These are phyloP conservation scores for Datisca glomerata DNA, from an alignment of 306 rosid genomes.

Conservation along the genomic window DNA sequence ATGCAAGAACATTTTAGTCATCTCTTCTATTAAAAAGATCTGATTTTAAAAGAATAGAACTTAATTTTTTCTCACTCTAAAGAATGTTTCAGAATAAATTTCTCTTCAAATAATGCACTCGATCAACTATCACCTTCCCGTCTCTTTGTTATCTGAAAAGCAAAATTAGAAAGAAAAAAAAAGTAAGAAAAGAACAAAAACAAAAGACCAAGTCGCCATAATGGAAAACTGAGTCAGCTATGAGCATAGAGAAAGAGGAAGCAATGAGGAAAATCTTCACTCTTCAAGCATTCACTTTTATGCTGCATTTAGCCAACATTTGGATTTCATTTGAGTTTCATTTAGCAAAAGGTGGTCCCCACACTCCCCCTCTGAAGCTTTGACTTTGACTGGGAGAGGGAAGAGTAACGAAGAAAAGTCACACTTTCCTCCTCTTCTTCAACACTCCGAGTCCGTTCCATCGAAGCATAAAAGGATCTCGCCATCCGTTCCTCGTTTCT, in stretches of 20 bases:
- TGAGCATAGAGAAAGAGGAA: slow-evolving; percentile 1
- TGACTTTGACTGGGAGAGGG: slow-evolving; percentile 64
- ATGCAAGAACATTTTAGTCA: no score
- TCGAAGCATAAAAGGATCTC: slow-evolving; percentile 13
- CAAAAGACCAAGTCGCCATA: slow-evolving; percentile 1
- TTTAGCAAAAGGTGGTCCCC: slow-evolving; percentile 3
- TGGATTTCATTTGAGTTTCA: slow-evolving; percentile 21
- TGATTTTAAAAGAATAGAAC: no score
- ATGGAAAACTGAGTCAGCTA: slow-evolving; percentile 33
- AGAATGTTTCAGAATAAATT: no score
- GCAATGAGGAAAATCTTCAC: no score
- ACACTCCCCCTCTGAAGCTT: slow-evolving; percentile 35
- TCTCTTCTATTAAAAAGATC: no score
- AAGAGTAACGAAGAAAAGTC: slow-evolving; percentile 68
- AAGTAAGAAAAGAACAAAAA: not conserved
- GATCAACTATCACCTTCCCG: not conserved
- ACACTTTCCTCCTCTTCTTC: slow-evolving; percentile 61
- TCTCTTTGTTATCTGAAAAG: not conserved
- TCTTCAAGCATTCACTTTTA: no score
- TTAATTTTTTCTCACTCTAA: no score
- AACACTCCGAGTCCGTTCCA: slow-evolving; percentile 8
- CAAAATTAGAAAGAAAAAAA: not conserved
- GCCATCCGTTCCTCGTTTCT: slow-evolving; percentile 11
- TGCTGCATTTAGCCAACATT: no score
- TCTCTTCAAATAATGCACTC: no score